Evolutionary conservation across 2,329 filamentous ascomycete species (phyloP), one percentile per base, ranked within the genome.

Genomic region (Aspergillus sp.): DNA sequence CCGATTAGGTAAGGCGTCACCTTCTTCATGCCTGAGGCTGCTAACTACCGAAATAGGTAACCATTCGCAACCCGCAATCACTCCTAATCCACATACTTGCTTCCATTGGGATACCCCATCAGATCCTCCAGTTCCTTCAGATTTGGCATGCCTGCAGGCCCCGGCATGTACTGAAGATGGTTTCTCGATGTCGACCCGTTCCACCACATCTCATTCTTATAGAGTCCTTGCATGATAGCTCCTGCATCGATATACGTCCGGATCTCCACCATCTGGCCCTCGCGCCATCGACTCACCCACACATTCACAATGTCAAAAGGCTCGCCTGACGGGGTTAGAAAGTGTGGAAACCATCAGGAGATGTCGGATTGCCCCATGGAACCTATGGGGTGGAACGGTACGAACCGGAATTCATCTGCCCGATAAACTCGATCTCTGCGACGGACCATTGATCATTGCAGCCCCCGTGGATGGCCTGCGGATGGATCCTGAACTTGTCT

Each of bases 181-280:
- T 69, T 60, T 7, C 64, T 57, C 14, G 52, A 47, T 2, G 62
- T 66, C 6, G 61, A 64, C 2, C 60, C 62, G 57, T 69, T 69
- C 63, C 62, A 66, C 66, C 66, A 68, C 26, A 68, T 54, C 46
- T 69, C 66, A 30, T 68, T 69, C 55, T 68, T 67, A 30, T 64
- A 55, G 35, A 69, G 50, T 2, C 59, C 62, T 2, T 67, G 60
- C 51, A 59, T 65, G 22, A 69, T 66, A 26, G 49, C 55, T 2
- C 60, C 57, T 11, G 64, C 56, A 22, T 69, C 67, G 16, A 69
- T 65, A 40, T 65, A 70, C 1, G 67, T 69, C 6, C 67, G 63
- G 2, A 69, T 63, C 50, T 70, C 66, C 7, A 68, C 63, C 65
- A 69, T 69, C 45, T 70, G 65, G 3, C 58, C 59, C 4, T 53